Evolutionary conservation across 768 basidiomycete species (phyloP).

Genomic region (Kwoniella botswanensis): DNA sequence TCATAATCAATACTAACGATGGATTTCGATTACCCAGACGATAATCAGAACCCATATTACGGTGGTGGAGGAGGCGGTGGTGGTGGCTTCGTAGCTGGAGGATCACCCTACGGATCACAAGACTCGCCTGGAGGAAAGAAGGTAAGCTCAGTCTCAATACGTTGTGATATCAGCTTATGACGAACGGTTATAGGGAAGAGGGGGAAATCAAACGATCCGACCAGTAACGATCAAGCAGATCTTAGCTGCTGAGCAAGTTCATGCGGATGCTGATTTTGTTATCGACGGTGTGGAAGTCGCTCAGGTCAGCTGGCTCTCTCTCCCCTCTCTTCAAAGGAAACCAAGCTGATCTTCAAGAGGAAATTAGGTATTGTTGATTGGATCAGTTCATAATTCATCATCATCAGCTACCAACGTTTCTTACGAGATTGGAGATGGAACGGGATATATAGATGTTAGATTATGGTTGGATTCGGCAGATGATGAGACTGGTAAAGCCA

Average conservation of each 20-base stretch:
- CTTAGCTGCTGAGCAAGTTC: slow-evolving; percentile 74
- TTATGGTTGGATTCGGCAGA: slow-evolving; percentile 76
- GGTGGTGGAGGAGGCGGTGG: slow-evolving; percentile 42
- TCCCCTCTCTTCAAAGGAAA: not conserved
- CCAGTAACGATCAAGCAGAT: slow-evolving; percentile 82
- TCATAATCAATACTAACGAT: not conserved
- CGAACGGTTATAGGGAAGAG: slow-evolving; percentile 27
- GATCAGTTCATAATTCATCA: slow-evolving; percentile 71
- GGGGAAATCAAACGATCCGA: slow-evolving; percentile 62
- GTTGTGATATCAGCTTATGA: not conserved
- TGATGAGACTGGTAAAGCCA: slow-evolving; percentile 60
- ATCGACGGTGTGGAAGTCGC: slow-evolving; percentile 80
- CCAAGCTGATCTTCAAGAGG: slow-evolving; percentile 3
- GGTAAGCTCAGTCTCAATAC: slow-evolving; percentile 25
- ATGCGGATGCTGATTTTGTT: slow-evolving; percentile 85
- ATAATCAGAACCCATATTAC: slow-evolving; percentile 49
- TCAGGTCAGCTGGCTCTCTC: slow-evolving; percentile 64
- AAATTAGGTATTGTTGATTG: slow-evolving; percentile 74
- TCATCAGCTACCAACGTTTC: slow-evolving; percentile 78
- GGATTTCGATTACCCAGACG: slow-evolving; percentile 27
- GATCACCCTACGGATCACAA: slow-evolving; percentile 51
- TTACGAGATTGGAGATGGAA: slow-evolving; percentile 84
- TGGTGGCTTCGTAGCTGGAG: slow-evolving; percentile 41
- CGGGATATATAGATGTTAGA: slow-evolving; percentile 61
- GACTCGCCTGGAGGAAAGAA: slow-evolving; percentile 43